Percentiles rank a stretch among this genome's conserved stretches.
These are phyloP conservation scores for Stagonosporopsis cucurbitacearum DNA, from an alignment of 2,329 filamentous ascomycete species.

Conservation along the genomic window DNA sequence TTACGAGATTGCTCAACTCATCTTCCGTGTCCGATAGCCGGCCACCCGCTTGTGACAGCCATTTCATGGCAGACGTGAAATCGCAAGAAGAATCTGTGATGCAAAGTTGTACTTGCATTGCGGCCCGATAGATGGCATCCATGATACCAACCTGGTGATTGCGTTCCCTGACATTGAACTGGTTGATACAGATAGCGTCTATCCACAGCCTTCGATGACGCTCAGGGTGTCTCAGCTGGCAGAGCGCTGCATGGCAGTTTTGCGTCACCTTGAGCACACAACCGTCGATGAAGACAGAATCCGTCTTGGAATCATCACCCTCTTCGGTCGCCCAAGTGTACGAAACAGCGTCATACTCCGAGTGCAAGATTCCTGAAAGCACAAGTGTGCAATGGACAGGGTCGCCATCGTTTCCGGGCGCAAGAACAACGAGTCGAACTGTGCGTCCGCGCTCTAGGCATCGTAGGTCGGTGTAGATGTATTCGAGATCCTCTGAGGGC, in stretches of 20 bases:
- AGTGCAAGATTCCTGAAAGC: neutral
- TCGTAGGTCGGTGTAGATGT: neutral
- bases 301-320: neutral
- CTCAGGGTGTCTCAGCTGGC: neutral
- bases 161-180: neutral
- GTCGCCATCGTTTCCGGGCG: neutral
- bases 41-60: neutral
- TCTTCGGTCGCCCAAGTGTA: constrained; percentile 6
- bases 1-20: neutral
- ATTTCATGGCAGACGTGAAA: neutral
- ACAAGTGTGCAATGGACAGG: neutral
- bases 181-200: constrained; percentile 2
- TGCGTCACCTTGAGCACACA: neutral
- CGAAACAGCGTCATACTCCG: neutral
- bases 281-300: neutral
- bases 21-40: neutral
- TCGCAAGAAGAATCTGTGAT: neutral
- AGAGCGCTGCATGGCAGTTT: neutral
- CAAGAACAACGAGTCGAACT: neutral
- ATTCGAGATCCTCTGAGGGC: neutral
- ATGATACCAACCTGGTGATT: constrained; percentile 1
- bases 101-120: neutral
- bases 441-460: neutral
- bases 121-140: neutral
- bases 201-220: neutral